Base-by-base conservation (phyloP, 176 grass and related monocot species). In the Triticum turgidum region DNA sequence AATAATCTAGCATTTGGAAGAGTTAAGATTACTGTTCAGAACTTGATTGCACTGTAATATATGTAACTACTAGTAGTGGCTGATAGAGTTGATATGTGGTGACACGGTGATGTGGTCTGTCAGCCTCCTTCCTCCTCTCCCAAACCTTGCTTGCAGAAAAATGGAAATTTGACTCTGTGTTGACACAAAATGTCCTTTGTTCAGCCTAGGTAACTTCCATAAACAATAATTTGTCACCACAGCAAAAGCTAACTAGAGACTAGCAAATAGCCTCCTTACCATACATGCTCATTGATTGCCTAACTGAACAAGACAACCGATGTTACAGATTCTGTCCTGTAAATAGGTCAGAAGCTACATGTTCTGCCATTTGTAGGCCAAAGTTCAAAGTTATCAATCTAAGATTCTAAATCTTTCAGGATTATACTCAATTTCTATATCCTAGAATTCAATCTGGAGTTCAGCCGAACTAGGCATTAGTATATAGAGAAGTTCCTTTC, bases 191-290 rank as follows among this genome's bases (percentile, higher is more conserved):
- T 5, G 25, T 71, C 12, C 72, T 35, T 34, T 84, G 56, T 54
- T 79, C 52, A 27, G n/a, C 11, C 73, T 27, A 30, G 21, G 6
- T 49, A 51, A 51, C 73, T 65, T 65, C 1, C 11, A 9, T 84
- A 41, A 11, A 68, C 29, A 82, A 41, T 25, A 62, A 63, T 51
- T 73, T 82, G 61, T 37, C 39, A 62, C 73, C 70, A 83, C 64
- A 9, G 34, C 52, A 51, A 71, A 84, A 82, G 54, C 21, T 82
- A 76, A 62, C 78, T 64, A 5, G 24, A 44, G 47, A 63, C 64
- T 86, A 69, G 27, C 21, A 77, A 54, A 77, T 71, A 88, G 52
- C 30, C 54, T 67, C 62, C 41, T 33, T 81, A 17, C 7, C 51
- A 5, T 35, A 65, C 11, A 59, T 3, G 22, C 6, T 47, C 22